These are phyloP conservation scores for Solanum clarkiae DNA, from an alignment of 257 asterid genomes.

Conservation along the genomic window DNA sequence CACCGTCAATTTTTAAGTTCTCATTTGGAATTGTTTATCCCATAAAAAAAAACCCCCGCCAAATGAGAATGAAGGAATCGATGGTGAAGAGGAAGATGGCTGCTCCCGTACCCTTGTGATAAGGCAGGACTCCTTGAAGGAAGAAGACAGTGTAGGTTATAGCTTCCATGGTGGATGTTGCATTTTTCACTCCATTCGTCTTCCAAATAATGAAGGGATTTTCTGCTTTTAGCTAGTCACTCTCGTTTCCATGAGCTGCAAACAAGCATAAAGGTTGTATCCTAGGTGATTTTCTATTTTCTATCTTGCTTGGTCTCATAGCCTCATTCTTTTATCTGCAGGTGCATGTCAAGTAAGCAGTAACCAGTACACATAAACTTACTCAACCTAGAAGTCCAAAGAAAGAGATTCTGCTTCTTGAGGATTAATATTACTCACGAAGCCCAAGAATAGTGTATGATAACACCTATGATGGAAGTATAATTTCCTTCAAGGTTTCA, in stretches of 20 bases:
- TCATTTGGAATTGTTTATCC: too few relatives aligned
- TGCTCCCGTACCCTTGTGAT: conserved; percentile 34
- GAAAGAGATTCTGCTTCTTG: too few relatives aligned
- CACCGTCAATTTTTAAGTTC: too few relatives aligned
- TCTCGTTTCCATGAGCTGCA: conserved; percentile 43
- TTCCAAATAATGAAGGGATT: conserved; percentile 32
- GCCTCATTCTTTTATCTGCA: too few relatives aligned
- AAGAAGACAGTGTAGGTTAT: conserved; percentile 31
- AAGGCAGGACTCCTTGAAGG: conserved; percentile 19
- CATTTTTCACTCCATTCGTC: conserved; percentile 31
- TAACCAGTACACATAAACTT: too few relatives aligned
- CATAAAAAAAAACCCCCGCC: too few relatives aligned
- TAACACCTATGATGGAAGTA: too few relatives aligned
- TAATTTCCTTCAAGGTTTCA: too few relatives aligned
- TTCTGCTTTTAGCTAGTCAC: conserved; percentile 38
- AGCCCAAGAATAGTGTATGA: too few relatives aligned
- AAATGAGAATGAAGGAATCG: conserved; percentile 15
- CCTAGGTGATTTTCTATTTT: not conserved
- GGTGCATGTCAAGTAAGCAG: too few relatives aligned
- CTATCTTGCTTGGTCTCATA: not conserved
- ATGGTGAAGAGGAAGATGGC: conserved; percentile 34
- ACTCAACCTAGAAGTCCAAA: too few relatives aligned
- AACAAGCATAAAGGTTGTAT: conserved; percentile 35
- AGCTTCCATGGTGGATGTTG: conserved; percentile 44
- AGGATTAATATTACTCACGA: too few relatives aligned